A percentile compares a stretch with the other conserved stretches of the same genome.
These are phyloP conservation scores for Phytopythium sindhum DNA, from an alignment of 352 stramenopile species.

Conservation along the genomic window DNA sequence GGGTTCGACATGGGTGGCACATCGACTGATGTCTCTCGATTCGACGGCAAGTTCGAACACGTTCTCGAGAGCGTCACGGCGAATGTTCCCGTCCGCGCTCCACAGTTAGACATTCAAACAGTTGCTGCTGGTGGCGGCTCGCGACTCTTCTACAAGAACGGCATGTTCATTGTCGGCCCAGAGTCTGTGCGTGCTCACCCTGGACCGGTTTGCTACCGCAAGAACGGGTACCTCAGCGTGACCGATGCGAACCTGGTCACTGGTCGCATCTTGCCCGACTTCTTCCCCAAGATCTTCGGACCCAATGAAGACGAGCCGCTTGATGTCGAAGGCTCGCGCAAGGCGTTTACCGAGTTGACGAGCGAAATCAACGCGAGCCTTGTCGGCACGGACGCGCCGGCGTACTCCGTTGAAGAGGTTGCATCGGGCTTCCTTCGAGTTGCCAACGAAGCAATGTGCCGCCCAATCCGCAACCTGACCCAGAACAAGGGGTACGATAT, in stretches of 20 bases:
- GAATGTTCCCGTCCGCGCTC: conserved; percentile 96
- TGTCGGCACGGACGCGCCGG: conserved; percentile 41
- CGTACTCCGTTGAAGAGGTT: conserved; percentile 92
- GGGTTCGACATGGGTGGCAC: conserved; percentile 99
- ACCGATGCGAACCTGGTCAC: conserved; percentile 99
- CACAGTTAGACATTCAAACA: conserved; percentile 99
- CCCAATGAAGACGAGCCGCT: conserved; percentile 96
- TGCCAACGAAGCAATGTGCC: conserved; percentile 99
- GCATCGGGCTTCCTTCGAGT: conserved; percentile 98
- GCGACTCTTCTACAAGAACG: conserved; percentile 95
- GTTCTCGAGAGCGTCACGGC: conserved; percentile 98
- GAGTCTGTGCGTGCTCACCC: conserved; percentile 97
- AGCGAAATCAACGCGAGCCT: conserved; percentile 82
- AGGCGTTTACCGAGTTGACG: conserved; percentile 91
- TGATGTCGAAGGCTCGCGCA: conserved; percentile 91
- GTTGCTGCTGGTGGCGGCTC: conserved; percentile 96
- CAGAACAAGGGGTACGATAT: conserved; percentile 98
- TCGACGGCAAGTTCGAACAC: conserved; percentile 95
- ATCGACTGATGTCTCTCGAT: conserved; percentile 97
- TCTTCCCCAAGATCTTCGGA: conserved; percentile 99
- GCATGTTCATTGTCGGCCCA: conserved; percentile 97
- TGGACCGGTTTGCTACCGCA: conserved; percentile 96
- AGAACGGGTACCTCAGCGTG: conserved; percentile 95
- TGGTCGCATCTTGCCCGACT: conserved; percentile 94
- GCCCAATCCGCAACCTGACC: conserved; percentile 98